Percentiles rank a stretch among this genome's conserved stretches.
Evolutionary conservation across 352 stramenopile genomes (phyloP).

Genomic region (Phytophthora tentaculata): DNA sequence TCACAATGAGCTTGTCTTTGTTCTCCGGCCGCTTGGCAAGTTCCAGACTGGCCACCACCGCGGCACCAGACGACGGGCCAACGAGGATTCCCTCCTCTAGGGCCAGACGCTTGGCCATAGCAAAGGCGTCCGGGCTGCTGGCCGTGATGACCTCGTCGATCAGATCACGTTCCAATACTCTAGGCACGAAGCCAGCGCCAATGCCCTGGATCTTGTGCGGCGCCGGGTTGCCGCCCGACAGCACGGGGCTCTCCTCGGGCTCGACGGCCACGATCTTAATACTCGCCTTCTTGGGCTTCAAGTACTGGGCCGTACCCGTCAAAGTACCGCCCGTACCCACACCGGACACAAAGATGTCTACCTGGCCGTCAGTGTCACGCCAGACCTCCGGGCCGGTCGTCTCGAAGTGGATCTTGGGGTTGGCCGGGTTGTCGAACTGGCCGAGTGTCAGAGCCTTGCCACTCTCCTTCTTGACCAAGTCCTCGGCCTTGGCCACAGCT

Average conservation of each 20-base stretch:
- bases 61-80: slow-evolving; percentile 88
- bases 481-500: slow-evolving; percentile 79
- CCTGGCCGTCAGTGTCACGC: slow-evolving; percentile 83
- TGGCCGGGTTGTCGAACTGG: slow-evolving; percentile 98
- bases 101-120: slow-evolving; percentile 86
- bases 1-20: slow-evolving; percentile 88
- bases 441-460: slow-evolving; percentile 83
- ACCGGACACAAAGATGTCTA: slow-evolving; percentile 90
- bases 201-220: slow-evolving; percentile 91
- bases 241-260: slow-evolving; percentile 83
- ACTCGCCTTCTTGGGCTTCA: slow-evolving; percentile 89
- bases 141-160: slow-evolving; percentile 92
- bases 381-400: slow-evolving; percentile 90
- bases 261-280: slow-evolving; percentile 87
- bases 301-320: slow-evolving; percentile 83
- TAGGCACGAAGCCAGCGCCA: slow-evolving; percentile 81
- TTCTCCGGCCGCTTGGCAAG: slow-evolving; percentile 84
- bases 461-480: slow-evolving; percentile 75
- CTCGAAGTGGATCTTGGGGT: slow-evolving; percentile 93
- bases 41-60: slow-evolving; percentile 85
- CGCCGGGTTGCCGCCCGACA: slow-evolving; percentile 80
- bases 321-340: slow-evolving; percentile 90
- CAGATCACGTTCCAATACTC: slow-evolving; percentile 79
- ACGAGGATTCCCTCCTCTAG: slow-evolving; percentile 89
- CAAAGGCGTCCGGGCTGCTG: slow-evolving; percentile 83